phyloP scores from a whole-genome alignment of 2,329 filamentous ascomycete genomes.

The Cercospora sp. region DNA sequence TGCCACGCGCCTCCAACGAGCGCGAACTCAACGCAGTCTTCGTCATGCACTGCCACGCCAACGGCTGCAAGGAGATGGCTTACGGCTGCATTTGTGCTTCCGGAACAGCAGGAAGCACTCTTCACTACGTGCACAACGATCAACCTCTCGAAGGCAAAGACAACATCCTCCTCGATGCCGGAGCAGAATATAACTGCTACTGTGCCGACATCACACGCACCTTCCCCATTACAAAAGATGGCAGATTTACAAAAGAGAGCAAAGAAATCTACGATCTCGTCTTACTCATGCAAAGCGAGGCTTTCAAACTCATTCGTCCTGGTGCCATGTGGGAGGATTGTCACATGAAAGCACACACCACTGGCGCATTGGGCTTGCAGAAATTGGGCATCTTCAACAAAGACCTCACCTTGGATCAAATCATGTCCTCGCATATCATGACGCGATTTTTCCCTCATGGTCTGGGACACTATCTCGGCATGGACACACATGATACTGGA shows the following conservation, averaged over 20 bases:
- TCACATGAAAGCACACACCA: conserved; percentile 74
- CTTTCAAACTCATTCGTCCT: conserved; percentile 69
- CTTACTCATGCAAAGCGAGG: conserved; percentile 80
- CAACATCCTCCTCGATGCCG: conserved; percentile 82
- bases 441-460: conserved; percentile 56
- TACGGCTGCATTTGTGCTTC: conserved; percentile 85
- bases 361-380: conserved; percentile 79
- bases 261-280: conserved; percentile 64
- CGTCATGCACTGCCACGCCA: conserved; percentile 70
- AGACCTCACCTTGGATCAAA: conserved; percentile 42
- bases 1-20: conserved; percentile 70
- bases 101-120: conserved; percentile 76
- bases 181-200: conserved; percentile 57
- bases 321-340: conserved; percentile 80
- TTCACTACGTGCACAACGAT: conserved; percentile 85
- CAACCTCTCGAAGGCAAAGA: conserved; percentile 69
- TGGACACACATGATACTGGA: conserved; percentile 55
- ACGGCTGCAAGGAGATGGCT: conserved; percentile 77
- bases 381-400: conserved; percentile 67
- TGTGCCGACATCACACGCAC: conserved; percentile 73
- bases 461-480: conserved; percentile 54
- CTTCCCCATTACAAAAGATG: conserved; percentile 68
- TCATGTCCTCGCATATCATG: conserved; percentile 49
- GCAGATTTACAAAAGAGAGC: conserved; percentile 68
- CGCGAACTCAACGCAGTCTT: conserved; percentile 81